Evolutionary conservation across 179 eudicot genomes (phyloP).

Genomic region (Dionaea muscipula): DNA sequence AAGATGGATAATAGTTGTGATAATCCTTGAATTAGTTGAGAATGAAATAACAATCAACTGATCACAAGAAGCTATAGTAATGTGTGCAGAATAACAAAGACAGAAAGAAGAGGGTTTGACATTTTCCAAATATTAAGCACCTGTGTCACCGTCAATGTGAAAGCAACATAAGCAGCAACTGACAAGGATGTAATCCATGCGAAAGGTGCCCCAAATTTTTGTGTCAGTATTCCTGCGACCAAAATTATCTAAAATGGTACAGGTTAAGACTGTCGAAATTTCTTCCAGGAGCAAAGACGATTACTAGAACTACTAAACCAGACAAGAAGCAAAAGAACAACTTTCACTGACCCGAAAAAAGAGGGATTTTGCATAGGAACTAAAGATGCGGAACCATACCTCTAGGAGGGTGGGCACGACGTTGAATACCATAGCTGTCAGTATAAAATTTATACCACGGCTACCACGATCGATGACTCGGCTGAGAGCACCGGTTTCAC

Average conservation of each 20-base stretch:
- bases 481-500: constrained; percentile 83
- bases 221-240: constrained; percentile 95
- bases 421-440: constrained; percentile 90
- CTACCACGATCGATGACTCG: constrained; percentile 98
- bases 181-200: constrained; percentile 92
- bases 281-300: background rate
- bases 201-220: constrained; percentile 89
- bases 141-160: constrained; percentile 88
- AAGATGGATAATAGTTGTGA: background rate
- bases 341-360: too few species aligned
- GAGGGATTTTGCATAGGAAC: background rate
- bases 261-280: constrained; percentile 30
- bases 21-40: too few species aligned
- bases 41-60: too few species aligned
- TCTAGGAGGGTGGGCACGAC: constrained; percentile 82
- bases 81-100: background rate
- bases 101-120: background rate
- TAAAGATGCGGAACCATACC: constrained; percentile 31
- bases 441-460: constrained; percentile 93
- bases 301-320: too few species aligned
- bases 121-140: constrained; percentile 30
- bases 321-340: too few species aligned
- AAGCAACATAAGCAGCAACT: constrained; percentile 74
- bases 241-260: constrained; percentile 75
- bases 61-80: background rate